Percentiles rank a stretch among this genome's conserved stretches.
Evolutionary conservation across 2,329 filamentous ascomycete species (phyloP).

Genomic region (Fusarium duplospermum): DNA sequence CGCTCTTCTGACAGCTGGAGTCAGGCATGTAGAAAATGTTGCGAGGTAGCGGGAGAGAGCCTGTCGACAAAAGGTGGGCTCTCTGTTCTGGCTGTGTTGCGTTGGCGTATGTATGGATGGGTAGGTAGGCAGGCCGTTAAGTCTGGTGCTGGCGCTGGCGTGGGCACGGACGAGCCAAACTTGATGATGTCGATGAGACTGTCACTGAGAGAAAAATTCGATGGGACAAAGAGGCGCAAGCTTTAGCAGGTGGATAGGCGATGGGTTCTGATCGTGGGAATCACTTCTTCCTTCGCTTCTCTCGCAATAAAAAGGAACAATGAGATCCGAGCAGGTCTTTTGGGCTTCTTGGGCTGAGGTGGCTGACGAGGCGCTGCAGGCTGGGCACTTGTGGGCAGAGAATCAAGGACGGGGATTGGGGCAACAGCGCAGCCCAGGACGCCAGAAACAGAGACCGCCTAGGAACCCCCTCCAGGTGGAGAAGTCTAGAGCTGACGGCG

Average conservation of each 20-base stretch:
- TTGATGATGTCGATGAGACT: not conserved
- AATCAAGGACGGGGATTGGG: slow-evolving; percentile 2
- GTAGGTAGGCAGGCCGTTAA: not conserved
- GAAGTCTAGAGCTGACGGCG: slow-evolving; percentile 31
- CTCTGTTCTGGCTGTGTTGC: slow-evolving; percentile 8
- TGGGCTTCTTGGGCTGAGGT: slow-evolving; percentile 29
- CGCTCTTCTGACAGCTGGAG: not conserved
- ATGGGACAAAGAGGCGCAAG: slow-evolving; percentile 29
- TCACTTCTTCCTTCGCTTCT: slow-evolving; percentile 2
- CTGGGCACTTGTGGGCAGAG: slow-evolving; percentile 14
- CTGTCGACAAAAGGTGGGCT: slow-evolving; percentile 10
- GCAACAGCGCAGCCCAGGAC: not conserved
- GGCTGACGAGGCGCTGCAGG: slow-evolving; percentile 35
- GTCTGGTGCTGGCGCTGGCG: slow-evolving; percentile 9
- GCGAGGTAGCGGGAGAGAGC: not conserved
- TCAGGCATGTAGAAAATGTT: not conserved
- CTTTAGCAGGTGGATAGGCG: slow-evolving; percentile 6
- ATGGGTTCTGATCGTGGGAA: not conserved
- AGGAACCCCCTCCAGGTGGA: slow-evolving; percentile 25
- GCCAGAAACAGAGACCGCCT: slow-evolving; percentile 17
- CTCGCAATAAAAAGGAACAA: not conserved
- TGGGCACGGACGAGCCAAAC: slow-evolving; percentile 2
- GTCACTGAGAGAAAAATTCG: not conserved
- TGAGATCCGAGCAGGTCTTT: not conserved
- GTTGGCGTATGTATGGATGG: slow-evolving; percentile 6